phyloP scores from a whole-genome alignment of 2,329 filamentous ascomycete species.

The Verticillium dahliae region DNA sequence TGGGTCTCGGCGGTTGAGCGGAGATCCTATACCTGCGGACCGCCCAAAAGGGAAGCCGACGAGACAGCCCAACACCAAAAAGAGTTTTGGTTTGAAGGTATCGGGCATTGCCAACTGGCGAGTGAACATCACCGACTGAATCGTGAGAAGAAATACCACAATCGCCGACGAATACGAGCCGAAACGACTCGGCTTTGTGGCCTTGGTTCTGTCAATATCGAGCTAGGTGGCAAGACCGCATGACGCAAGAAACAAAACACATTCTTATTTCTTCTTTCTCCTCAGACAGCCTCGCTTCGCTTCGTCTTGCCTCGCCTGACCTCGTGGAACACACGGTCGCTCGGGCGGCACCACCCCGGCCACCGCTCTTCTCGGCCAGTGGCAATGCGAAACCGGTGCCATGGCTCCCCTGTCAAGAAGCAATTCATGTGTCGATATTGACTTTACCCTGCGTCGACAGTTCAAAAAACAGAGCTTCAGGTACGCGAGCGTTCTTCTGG shows the following conservation, averaged over 20 bases:
- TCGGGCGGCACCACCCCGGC: neutral
- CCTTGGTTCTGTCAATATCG: too few relatives aligned
- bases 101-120: too few relatives aligned
- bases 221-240: neutral
- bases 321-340: neutral
- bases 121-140: too few relatives aligned
- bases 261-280: neutral
- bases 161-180: too few relatives aligned
- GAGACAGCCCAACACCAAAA: neutral
- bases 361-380: neutral
- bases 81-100: too few relatives aligned
- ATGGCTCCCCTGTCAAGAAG: slow-evolving; percentile 37
- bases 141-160: too few relatives aligned
- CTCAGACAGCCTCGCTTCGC: neutral
- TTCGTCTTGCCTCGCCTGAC: neutral
- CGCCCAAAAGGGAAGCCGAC: neutral
- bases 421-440: slow-evolving; percentile 56
- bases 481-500: slow-evolving; percentile 31
- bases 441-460: slow-evolving; percentile 66
- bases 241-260: neutral
- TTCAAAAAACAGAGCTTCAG: slow-evolving; percentile 71
- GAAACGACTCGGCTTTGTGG: too few relatives aligned
- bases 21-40: neutral
- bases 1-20: neutral
- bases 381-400: slow-evolving; percentile 5